A percentile compares a stretch with the other conserved stretches of the same genome.
These are phyloP conservation scores for Diplosphaera chodatii DNA, from an alignment of 139 green algal species.

Conservation along the genomic window DNA sequence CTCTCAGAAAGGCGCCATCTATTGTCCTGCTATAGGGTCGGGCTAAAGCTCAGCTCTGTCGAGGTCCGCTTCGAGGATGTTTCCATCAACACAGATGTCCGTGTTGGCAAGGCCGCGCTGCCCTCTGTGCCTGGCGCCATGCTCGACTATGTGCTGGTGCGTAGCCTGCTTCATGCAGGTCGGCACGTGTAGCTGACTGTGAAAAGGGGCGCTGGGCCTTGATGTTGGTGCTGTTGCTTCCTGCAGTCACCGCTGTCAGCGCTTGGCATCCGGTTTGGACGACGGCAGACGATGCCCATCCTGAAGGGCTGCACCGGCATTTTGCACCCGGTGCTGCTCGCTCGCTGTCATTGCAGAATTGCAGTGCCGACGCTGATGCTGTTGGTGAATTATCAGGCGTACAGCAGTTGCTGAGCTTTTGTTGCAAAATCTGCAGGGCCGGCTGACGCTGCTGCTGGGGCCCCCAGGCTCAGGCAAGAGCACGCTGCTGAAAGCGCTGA, in stretches of 20 bases:
- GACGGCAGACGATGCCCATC: neutral
- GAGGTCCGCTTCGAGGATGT: slow-evolving; percentile 15
- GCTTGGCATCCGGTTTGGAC: neutral
- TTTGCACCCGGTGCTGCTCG: slow-evolving; percentile 2
- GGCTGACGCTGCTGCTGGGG: slow-evolving; percentile 8
- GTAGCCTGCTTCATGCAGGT: neutral
- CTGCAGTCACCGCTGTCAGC: neutral
- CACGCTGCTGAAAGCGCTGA: slow-evolving; percentile 5
- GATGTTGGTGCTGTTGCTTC: no score
- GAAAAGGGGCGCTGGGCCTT: no score
- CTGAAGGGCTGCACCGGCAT: neutral
- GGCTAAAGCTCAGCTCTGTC: slow-evolving; percentile 4
- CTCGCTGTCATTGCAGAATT: no score
- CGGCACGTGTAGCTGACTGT: no score
- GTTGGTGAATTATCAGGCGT: no score
- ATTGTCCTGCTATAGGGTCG: slow-evolving; percentile 10
- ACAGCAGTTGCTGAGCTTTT: neutral
- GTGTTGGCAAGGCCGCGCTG: neutral
- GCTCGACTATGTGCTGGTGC: neutral
- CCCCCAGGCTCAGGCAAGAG: neutral
- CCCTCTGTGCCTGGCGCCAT: neutral
- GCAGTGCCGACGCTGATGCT: no score
- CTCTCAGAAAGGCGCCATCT: no score
- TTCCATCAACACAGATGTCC: neutral
- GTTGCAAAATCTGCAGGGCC: neutral